Percentiles rank a stretch among this genome's conserved stretches.
Evolutionary conservation across 345 rosid genomes (phyloP).

Genomic region (Raphanus raphanistrum): DNA sequence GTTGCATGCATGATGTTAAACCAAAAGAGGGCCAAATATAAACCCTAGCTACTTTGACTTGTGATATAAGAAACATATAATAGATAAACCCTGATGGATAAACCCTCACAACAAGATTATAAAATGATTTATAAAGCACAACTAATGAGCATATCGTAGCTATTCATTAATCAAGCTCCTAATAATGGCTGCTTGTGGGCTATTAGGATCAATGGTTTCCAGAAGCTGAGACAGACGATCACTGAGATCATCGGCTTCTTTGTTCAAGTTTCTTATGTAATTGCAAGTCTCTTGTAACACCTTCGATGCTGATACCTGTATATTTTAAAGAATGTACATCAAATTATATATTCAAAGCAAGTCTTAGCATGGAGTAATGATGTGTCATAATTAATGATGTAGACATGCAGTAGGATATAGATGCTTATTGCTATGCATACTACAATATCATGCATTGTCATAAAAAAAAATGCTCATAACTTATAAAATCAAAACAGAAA

Average conservation of each 20-base stretch:
- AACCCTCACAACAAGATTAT: constrained; percentile 24
- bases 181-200: constrained; percentile 91
- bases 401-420: background rate
- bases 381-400: constrained; percentile 1
- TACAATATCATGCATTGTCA: background rate
- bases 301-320: constrained; percentile 82
- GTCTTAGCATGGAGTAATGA: background rate
- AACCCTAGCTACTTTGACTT: constrained; percentile 20
- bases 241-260: constrained; percentile 86
- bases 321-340: background rate
- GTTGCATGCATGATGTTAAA: constrained; percentile 28
- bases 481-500: background rate
- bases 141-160: constrained; percentile 3
- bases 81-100: constrained; percentile 20
- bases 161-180: constrained; percentile 78
- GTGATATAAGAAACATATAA: constrained; percentile 17
- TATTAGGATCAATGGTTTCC: constrained; percentile 76
- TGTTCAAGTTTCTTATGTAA: constrained; percentile 82
- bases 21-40: constrained; percentile 29
- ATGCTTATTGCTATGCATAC: background rate
- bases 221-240: constrained; percentile 84
- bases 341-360: background rate
- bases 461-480: background rate
- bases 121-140: constrained; percentile 11
- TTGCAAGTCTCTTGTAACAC: constrained; percentile 96